Conservation (phyloP, 352 stramenopile genomes). For the Phytophthora sojae region DNA sequence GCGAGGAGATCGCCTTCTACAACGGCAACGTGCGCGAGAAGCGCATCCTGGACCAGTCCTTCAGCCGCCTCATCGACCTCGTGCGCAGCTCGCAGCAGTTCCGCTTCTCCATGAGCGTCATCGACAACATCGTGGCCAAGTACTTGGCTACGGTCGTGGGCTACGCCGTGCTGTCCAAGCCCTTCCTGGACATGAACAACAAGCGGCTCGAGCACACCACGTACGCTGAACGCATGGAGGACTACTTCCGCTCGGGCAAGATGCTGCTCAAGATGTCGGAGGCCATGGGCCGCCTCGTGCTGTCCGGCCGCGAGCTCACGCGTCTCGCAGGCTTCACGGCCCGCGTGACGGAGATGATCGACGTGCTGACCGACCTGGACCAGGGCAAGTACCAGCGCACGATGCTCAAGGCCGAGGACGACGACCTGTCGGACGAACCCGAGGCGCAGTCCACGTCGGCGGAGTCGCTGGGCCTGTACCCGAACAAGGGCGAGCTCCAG, state of each 20-base stretch:
- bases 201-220: constrained; percentile 61
- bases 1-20: constrained; percentile 93
- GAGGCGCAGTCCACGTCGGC: constrained; percentile 45
- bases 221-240: constrained; percentile 84
- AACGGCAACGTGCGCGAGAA: constrained; percentile 90
- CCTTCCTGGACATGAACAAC: constrained; percentile 72
- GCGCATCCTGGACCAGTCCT: constrained; percentile 76
- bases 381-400: constrained; percentile 74
- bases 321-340: constrained; percentile 82
- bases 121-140: constrained; percentile 90
- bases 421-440: constrained; percentile 31
- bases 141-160: constrained; percentile 88
- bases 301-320: constrained; percentile 86
- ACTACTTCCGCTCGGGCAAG: constrained; percentile 87
- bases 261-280: constrained; percentile 90
- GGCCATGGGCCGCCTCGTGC: constrained; percentile 85
- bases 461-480: constrained; percentile 58
- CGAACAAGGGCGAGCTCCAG: constrained; percentile 64
- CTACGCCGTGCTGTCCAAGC: constrained; percentile 78
- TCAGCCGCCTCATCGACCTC: constrained; percentile 66
- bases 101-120: constrained; percentile 80
- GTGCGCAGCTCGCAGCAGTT: constrained; percentile 86
- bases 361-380: constrained; percentile 75
- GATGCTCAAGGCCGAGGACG: constrained; percentile 65
- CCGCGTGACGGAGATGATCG: constrained; percentile 83